Base-by-base conservation (phyloP, 2,329 filamentous ascomycete species). In the Epichloe gansuensis region DNA sequence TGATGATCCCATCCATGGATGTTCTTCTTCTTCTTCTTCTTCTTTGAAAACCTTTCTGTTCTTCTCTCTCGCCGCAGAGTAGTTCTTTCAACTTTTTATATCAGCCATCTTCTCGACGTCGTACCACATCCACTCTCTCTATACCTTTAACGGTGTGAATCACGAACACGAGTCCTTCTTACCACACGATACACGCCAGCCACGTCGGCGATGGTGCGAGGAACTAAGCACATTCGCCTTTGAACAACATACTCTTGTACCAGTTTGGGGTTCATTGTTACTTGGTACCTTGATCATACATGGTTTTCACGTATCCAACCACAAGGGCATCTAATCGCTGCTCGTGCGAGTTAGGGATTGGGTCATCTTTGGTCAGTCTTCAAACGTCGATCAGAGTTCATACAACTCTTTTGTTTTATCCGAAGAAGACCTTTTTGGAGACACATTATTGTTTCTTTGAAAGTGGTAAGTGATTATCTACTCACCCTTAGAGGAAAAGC, bases 101-200 rank as follows among this genome's bases (percentile, higher is more conserved):
- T 39, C 8, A 46, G 42, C 25, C 42, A 34, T 46, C 38, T 49
- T 50, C 43, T 50, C 9, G 17, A 50, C 43, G 52, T 53, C 52
- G 52, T 50, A 46, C 52, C 47, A 50, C 47, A 50, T 53, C 11
- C 39, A 17, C 39, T 17, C 42, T 50, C 17, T 39, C n/a, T 31
- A 41, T 31, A 35, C 34, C 44, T 44, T 47, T 35, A 15, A 35
- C 52, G 48, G 25, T 50, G 48, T 48, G 48, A 53, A 50, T 47
- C 47, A 45, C 47, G 52, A 38, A 50, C 43, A 53, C 52, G 52
- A 53, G 43, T 48, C 47, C 47, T 50, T 45, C 42, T 47, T 47
- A 34, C 43, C 47, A 46, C 23, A 46, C 52, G 35, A 53, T 46
- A 53, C 47, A 42, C 37, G 37, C 47, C 47, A 50, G 47, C 47